Evolutionary conservation across 2,329 filamentous ascomycete genomes (phyloP), one percentile per base, ranked within the genome.

Genomic region (Colletotrichum lindemuthianum): DNA sequence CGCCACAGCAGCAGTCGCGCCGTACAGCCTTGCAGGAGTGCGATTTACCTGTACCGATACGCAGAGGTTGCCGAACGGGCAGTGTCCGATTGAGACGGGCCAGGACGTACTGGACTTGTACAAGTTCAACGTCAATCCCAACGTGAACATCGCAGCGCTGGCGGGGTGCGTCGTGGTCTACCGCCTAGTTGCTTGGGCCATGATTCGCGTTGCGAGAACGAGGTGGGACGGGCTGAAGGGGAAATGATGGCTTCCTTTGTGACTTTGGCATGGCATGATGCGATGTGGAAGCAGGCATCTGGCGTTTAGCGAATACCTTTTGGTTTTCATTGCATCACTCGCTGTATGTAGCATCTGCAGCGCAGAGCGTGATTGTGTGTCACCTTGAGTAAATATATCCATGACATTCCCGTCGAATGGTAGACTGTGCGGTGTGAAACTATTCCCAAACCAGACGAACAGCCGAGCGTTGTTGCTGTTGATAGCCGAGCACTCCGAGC

Each of bases 91-190:
- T 45, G 79, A 84, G 50, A 90, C 83, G 0, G 91, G 91, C 0
- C 80, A 88, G 70, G 81, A 93, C 69, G 90, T 90, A 0, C 74
- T 94, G 52, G 74, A 85, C 48, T 71, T 93, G 59, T 94, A 93
- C 74, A 84, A 86, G 54, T 78, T 93, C 59, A 81, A 92, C 57
- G 86, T 82, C 10, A 80, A 90, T 69, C 85, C 88, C 0, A 79
- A 83, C 11, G 78, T 86, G 58, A 90, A 91, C 68, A 72, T 92
- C 2, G 81, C 87, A 68, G 86, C 84, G 4, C 72, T 93, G 70
- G 90, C 86, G 0, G 83, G 86, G 2, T 88, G 86, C 60, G 82
- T 89, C 2, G 80, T 93, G 2, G 80, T 84, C 7, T 93, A 93
- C 75, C 79, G 91, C 8, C 37, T 90, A 3, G 70, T 92, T 9